A percentile compares a stretch with the other conserved stretches of the same genome.
Conservation (phyloP, 305 asterid species). For the Ilex paraguariensis region DNA sequence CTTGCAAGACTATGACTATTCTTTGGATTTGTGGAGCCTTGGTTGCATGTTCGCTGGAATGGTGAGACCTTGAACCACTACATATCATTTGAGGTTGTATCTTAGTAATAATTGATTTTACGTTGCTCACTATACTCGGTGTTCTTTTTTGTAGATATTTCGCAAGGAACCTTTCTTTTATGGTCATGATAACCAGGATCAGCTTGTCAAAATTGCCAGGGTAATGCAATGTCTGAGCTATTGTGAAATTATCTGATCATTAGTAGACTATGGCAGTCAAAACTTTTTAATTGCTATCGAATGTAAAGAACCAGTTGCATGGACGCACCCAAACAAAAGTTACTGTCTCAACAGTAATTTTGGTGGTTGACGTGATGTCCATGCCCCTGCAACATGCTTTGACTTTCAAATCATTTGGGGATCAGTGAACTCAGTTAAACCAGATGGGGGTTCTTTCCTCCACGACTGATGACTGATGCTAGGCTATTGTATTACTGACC, state of each 20-base stretch:
- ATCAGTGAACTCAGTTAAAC: too few relatives aligned
- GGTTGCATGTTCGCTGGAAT: constrained; percentile 91
- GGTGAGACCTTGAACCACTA: constrained; percentile 29
- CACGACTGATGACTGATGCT: too few relatives aligned
- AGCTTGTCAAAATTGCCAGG: constrained; percentile 82
- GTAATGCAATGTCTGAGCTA: constrained; percentile 24
- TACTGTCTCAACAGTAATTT: background rate
- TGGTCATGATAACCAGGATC: constrained; percentile 89
- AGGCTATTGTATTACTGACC: too few relatives aligned
- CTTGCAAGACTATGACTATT: constrained; percentile 77
- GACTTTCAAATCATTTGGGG: too few relatives aligned
- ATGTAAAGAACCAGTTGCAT: background rate
- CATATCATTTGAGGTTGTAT: background rate
- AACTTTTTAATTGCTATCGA: background rate
- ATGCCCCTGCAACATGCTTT: background rate
- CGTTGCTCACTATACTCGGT: constrained; percentile 8
- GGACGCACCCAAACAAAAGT: background rate
- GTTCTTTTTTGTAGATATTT: constrained; percentile 42
- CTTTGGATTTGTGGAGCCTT: constrained; percentile 85
- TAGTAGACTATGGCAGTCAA: background rate
- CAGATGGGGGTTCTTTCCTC: too few relatives aligned
- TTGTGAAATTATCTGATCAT: background rate
- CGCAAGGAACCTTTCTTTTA: constrained; percentile 92
- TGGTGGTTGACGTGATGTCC: background rate
- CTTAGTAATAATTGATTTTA: background rate